Evolutionary conservation across 345 rosid genomes (phyloP).

Genomic region (Schrenkiella parvula): DNA sequence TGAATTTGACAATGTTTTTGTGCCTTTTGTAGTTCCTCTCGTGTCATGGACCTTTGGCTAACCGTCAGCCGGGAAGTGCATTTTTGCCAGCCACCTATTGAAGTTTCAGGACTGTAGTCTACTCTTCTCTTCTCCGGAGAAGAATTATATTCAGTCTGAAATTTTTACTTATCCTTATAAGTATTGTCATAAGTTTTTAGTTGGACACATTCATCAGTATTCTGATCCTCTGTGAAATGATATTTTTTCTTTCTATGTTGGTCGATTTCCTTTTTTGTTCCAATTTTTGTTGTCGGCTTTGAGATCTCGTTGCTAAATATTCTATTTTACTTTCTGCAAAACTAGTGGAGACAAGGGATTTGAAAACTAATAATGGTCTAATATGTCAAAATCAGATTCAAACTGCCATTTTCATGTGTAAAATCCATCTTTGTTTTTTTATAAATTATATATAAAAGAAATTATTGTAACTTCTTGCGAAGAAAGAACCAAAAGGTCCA

Average conservation of each 20-base stretch:
- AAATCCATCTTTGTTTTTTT: neutral
- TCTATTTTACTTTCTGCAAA: neutral
- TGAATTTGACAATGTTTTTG: neutral
- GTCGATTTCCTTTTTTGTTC: neutral
- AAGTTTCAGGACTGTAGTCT: conserved; percentile 9
- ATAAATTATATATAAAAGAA: neutral
- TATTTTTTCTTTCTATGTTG: neutral
- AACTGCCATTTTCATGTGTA: conserved; percentile 22
- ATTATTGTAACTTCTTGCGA: neutral
- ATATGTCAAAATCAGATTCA: conserved; percentile 9
- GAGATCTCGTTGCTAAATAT: neutral
- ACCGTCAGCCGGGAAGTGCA: conserved; percentile 60
- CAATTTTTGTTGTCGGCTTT: neutral
- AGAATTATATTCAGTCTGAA: conserved; percentile 17
- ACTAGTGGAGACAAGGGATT: neutral
- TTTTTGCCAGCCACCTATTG: conserved; percentile 43
- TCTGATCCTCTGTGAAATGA: conserved; percentile 10
- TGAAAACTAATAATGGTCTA: neutral
- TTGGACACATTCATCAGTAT: conserved; percentile 7
- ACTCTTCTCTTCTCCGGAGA: neutral
- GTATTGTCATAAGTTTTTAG: neutral
- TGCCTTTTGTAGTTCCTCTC: conserved; percentile 53
- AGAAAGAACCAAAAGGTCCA: neutral
- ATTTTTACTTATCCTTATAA: neutral
- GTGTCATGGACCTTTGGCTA: conserved; percentile 63